phyloP scores from a whole-genome alignment of 2,329 filamentous ascomycete species.

The Aspergillus tanneri region DNA sequence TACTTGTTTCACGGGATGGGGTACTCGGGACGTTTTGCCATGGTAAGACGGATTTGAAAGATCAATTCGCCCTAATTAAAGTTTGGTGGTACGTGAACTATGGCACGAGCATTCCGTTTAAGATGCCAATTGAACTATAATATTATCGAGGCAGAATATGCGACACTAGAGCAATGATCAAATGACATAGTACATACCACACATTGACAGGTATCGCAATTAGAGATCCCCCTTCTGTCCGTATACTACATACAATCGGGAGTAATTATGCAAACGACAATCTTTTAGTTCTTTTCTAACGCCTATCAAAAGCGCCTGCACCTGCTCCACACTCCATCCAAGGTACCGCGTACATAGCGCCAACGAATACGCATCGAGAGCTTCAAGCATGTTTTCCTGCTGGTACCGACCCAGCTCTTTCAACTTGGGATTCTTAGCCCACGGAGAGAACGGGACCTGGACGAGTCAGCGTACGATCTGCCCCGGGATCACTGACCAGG shows the following conservation, averaged over 20 bases:
- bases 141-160: no score
- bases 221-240: constrained; percentile 25
- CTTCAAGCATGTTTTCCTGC: constrained; percentile 31
- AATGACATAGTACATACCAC: no score
- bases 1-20: no score
- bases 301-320: constrained; percentile 39
- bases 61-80: no score
- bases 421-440: constrained; percentile 49
- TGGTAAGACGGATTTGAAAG: no score
- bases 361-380: constrained; percentile 32
- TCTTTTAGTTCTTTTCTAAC: constrained; percentile 42
- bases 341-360: constrained; percentile 34
- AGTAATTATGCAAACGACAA: constrained; percentile 39
- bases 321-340: constrained; percentile 39
- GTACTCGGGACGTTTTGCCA: no score
- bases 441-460: constrained; percentile 50
- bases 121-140: no score
- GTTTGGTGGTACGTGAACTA: no score
- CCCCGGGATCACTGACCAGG: neutral
- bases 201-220: constrained; percentile 36
- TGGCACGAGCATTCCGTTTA: no score
- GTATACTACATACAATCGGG: constrained; percentile 33
- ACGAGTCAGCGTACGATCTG: neutral
- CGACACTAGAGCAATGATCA: no score
- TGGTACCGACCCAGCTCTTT: constrained; percentile 42